Base-by-base conservation (phyloP, 805 yeast genomes). In the Lipomyces kockii region DNA sequence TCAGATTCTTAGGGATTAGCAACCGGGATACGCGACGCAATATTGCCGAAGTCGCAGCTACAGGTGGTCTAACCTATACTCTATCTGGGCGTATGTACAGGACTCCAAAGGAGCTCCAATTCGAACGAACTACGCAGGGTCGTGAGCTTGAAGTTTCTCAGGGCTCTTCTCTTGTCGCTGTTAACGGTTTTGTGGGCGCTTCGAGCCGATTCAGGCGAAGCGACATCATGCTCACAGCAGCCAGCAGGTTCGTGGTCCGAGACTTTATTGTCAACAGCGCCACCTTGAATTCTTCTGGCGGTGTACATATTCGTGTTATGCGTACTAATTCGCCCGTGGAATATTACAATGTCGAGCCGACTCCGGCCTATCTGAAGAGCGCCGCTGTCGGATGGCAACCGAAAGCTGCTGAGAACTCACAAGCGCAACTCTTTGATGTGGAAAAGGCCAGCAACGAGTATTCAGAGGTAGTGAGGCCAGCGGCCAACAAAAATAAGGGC, bases 1-100 rank as follows among this genome's bases (percentile, higher is more conserved):
- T 54, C 49, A 43, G 22, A 43, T 43, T 43, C 49, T 43, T 43
- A 43, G 57, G 57, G 4, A 54, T 29, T n/a, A 54, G 37, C n/a
- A 20, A n/a, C 37, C 57, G 57, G 7, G 37, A 54, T 7, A 43
- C 49, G 22, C 34, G 37, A 54, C 37, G 37, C 2, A 29, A 17
- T n/a, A 34, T n/a, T 20, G 57, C 12, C 34, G 37, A 54, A 5
- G 11, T 54, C 32, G 51, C 60, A 8, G 70, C 64, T 17, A 43
- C 68, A 29, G 71, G 67, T 20, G 71, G 71, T 17, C 54, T 68
- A 2, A 43, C 63, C 2, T 68, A 68, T 39, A 17, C 68, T 11
- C 61, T 68, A 3, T 52, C 58, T 22, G 69, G 69, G 3, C 55
- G 68, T 11, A 67, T 59, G 27, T 37, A 22, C 55, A 69, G 60